Percentiles rank a stretch among this genome's conserved stretches.
phyloP scores from a whole-genome alignment of 2,329 filamentous ascomycete species.

The Dactylellina drechsleri region DNA sequence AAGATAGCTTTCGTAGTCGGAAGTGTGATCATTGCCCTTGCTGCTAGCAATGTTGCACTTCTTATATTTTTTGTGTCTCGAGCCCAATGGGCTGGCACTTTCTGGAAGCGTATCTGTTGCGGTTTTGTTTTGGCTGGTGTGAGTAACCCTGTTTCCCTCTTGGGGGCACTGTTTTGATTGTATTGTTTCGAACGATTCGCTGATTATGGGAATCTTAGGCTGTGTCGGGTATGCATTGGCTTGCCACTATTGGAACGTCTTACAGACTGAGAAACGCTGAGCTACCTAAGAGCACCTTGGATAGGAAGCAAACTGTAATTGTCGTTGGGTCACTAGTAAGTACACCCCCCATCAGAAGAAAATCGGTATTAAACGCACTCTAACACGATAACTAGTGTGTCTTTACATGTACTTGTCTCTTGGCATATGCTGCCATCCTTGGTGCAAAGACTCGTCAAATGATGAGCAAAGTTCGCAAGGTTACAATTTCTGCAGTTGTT shows the following conservation, averaged over 20 bases:
- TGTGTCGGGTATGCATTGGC: conserved; percentile 90
- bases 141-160: conserved; percentile 1
- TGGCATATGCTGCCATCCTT: conserved; percentile 68
- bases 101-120: conserved; percentile 77
- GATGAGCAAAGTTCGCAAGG: conserved; percentile 60
- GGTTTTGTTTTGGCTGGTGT: conserved; percentile 74
- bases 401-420: conserved; percentile 70
- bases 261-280: conserved; percentile 70
- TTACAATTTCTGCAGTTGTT: conserved; percentile 70
- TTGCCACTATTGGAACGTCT: conserved; percentile 75
- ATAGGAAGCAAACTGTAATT: conserved; percentile 74
- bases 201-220: conserved; percentile 59
- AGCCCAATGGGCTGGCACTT: conserved; percentile 78
- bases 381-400: conserved; percentile 66
- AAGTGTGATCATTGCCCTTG: conserved; percentile 76
- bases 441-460: conserved; percentile 62
- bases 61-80: conserved; percentile 81
- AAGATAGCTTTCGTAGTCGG: conserved; percentile 71
- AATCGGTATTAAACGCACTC: neutral
- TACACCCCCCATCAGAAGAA: conserved; percentile 26
- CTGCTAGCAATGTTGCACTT: conserved; percentile 76
- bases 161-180: neutral
- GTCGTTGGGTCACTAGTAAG: conserved; percentile 77
- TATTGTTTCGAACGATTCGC: neutral
- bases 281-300: conserved; percentile 63